Evolutionary conservation across 257 asterid species (phyloP), one percentile per base, ranked within the genome.

Genomic region (Solanum bulbocastanum): DNA sequence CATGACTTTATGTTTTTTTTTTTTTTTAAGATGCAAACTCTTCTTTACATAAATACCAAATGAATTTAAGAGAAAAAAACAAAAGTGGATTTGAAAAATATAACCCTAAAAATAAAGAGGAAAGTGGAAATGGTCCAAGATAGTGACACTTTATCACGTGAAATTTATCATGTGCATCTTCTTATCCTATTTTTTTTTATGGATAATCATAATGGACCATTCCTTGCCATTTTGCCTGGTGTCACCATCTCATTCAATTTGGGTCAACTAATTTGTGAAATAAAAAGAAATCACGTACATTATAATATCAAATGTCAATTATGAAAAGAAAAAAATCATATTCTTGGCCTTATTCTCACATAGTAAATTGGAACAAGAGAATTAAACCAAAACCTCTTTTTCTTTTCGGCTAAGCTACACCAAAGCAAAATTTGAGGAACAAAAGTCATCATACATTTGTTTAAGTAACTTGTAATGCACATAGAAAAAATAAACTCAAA

Each of bases 81-180:
- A 83, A 11, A 60, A 35, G 8, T 35, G 22, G n/a, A 7, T 14
- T n/a, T 22, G 56, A 37, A 35, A 35, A 56, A 39, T 3, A 49
- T 37, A 49, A n/a, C 62, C 62, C 22, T 10, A 22, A 22, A 44
- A 32, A 14, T 36, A 23, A 40, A 76, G 18, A 58, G 23, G 33
- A 39, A 73, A 73, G 62, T 66, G 52, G 72, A 76, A 66, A 86
- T 73, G 30, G 33, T 18, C 18, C 74, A 20, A 14, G 42, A 36
- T n/a, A 65, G 30, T 30, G 62, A 8, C 46, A 52, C 84, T 69
- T 18, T 49, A 85, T 85, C 87, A 88, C 87, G 92, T 87, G 91
- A 83, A 87, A 65, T 52, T 79, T 23, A 10, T 62, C 89, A 87
- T 14, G 87, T 65, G 88, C 65, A 81, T 58, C 83, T 87, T 87